Evolutionary conservation across 2,329 filamentous ascomycete species (phyloP).

Genomic region (Fusarium fracticaudum): DNA sequence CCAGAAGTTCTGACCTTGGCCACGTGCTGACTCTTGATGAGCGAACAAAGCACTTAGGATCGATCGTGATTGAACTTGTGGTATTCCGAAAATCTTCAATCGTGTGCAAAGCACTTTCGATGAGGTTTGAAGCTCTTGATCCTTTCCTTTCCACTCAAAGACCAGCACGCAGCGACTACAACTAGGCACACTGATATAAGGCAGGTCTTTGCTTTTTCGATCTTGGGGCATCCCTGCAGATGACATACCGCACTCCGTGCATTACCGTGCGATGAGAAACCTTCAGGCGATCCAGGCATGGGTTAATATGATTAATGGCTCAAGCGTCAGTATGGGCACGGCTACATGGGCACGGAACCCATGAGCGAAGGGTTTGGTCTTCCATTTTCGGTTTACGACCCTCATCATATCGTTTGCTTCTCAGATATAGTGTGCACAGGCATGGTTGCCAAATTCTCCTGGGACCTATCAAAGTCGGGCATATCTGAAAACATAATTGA

Average conservation of each 20-base stretch:
- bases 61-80: background rate
- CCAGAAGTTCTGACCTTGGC: background rate
- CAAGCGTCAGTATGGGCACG: conserved; percentile 1
- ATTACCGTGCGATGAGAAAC: conserved; percentile 12
- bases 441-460: conserved; percentile 11
- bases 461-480: conserved; percentile 11
- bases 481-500: background rate
- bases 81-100: background rate
- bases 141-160: background rate
- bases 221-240: conserved; percentile 20
- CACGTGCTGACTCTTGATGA: background rate
- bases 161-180: background rate
- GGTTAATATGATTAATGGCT: background rate
- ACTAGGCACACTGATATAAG: background rate
- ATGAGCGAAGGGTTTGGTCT: background rate
- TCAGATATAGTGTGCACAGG: conserved; percentile 5
- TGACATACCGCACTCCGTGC: conserved; percentile 11
- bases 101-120: background rate
- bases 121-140: background rate
- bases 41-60: background rate
- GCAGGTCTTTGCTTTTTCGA: conserved; percentile 16
- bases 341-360: background rate
- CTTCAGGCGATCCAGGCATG: background rate
- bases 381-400: background rate
- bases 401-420: conserved; percentile 20